Percentiles rank a stretch among this genome's conserved stretches.
Evolutionary conservation across 345 rosid species (phyloP).

Genomic region (Melaleuca alternifolia): DNA sequence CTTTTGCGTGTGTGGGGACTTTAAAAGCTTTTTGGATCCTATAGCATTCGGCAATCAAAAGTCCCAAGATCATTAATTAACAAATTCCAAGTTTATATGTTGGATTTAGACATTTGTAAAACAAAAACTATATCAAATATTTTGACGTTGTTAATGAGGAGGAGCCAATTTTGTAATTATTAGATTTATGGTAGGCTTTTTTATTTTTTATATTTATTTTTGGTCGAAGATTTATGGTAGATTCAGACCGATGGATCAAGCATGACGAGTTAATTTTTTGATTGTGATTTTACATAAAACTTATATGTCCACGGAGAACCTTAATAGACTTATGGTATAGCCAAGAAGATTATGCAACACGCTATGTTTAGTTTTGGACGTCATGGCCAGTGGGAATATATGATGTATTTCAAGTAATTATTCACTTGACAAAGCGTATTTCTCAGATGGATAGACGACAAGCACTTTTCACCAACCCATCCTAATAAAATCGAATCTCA

Average conservation of each 20-base stretch:
- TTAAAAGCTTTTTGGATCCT: background rate
- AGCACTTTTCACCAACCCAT: background rate
- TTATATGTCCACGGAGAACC: background rate
- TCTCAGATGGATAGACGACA: background rate
- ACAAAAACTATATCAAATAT: background rate
- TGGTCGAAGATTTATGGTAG: background rate
- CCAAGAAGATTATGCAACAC: too few species aligned
- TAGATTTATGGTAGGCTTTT: background rate
- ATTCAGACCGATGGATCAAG: background rate
- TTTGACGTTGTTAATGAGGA: background rate
- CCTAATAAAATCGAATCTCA: background rate
- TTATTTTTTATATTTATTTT: too few species aligned
- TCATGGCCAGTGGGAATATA: background rate
- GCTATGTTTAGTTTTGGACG: too few species aligned
- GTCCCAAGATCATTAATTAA: background rate
- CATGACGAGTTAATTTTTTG: background rate
- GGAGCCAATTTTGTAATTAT: background rate
- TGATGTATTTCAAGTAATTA: background rate
- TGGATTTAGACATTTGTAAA: background rate
- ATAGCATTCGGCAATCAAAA: background rate
- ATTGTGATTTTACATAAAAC: background rate
- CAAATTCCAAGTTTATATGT: background rate
- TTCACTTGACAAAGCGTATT: background rate
- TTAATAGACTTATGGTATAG: background rate
- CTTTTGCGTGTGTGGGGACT: background rate